Conservation (phyloP, 352 stramenopile genomes). For the Phytophthora cryptogea region DNA sequence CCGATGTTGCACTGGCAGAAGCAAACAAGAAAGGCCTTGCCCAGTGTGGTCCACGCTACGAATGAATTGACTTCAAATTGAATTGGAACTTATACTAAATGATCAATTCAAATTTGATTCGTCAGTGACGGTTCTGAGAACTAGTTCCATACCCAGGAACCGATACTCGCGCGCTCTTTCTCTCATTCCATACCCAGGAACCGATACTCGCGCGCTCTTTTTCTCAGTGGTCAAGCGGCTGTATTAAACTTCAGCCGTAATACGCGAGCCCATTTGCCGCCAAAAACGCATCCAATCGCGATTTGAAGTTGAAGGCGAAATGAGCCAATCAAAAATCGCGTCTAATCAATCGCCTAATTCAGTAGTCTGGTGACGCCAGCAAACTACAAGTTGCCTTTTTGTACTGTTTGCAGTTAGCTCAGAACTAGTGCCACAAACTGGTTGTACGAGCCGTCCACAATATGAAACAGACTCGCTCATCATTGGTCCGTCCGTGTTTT, state of each 20-base stretch:
- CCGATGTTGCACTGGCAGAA: constrained; percentile 11
- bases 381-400: constrained; percentile 7
- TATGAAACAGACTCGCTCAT: background rate
- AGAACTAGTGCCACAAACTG: background rate
- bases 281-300: constrained; percentile 9
- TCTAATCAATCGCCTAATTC: constrained; percentile 32
- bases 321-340: constrained; percentile 17
- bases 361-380: constrained; percentile 1
- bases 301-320: constrained; percentile 26
- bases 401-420: constrained; percentile 24
- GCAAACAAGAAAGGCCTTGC: constrained; percentile 6
- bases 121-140: no score
- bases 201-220: no score
- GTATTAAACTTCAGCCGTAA: no score
- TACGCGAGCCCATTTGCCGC: no score
- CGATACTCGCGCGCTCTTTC: no score
- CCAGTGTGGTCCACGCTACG: constrained; percentile 8
- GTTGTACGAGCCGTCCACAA: background rate
- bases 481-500: constrained; percentile 16
- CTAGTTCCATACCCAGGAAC: no score
- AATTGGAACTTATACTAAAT: no score
- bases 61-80: no score
- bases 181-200: no score
- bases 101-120: no score
- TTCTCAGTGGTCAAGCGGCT: no score